Conservation (phyloP, 495 filamentous ascomycete species). For the Annulohypoxylon moriforme region DNA sequence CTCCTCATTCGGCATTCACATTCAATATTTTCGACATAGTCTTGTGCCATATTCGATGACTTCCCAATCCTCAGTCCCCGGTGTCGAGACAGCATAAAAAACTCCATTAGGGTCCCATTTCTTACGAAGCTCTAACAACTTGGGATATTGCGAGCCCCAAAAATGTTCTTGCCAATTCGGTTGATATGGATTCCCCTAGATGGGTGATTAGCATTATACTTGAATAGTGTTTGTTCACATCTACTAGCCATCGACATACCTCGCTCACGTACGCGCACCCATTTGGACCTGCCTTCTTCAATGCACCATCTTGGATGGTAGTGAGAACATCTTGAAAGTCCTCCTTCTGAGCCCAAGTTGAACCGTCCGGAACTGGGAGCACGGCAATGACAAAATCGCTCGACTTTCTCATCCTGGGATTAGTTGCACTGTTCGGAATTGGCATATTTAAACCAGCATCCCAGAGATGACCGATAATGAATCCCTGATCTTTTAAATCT, state of each 20-base stretch:
- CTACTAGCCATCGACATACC: slow-evolving; percentile 36
- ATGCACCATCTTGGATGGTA: slow-evolving; percentile 56
- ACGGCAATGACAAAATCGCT: slow-evolving; percentile 63
- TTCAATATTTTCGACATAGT: slow-evolving; percentile 51
- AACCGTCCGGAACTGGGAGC: slow-evolving; percentile 47
- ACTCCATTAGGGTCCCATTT: slow-evolving; percentile 67
- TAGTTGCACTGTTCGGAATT: slow-evolving; percentile 49
- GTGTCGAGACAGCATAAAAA: slow-evolving; percentile 60
- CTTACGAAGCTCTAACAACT: slow-evolving; percentile 61
- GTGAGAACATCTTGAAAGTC: slow-evolving; percentile 54
- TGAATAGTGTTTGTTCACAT: not conserved
- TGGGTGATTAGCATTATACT: slow-evolving; percentile 4
- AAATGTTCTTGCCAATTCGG: slow-evolving; percentile 66
- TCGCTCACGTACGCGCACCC: slow-evolving; percentile 60
- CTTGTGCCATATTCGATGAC: slow-evolving; percentile 58
- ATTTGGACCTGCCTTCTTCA: slow-evolving; percentile 56
- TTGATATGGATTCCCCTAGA: slow-evolving; percentile 63
- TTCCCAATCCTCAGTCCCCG: slow-evolving; percentile 58
- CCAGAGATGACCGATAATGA: slow-evolving; percentile 64
- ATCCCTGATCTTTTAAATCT: slow-evolving; percentile 44
- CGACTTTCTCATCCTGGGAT: slow-evolving; percentile 57
- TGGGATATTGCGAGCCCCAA: slow-evolving; percentile 64
- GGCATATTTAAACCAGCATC: slow-evolving; percentile 57
- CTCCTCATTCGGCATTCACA: not conserved
- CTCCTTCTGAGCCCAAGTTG: slow-evolving; percentile 52